A percentile compares a stretch with the other conserved stretches of the same genome.
These are phyloP conservation scores for Fusarium sp. DNA, from an alignment of 2,329 filamentous ascomycete genomes.

Conservation along the genomic window DNA sequence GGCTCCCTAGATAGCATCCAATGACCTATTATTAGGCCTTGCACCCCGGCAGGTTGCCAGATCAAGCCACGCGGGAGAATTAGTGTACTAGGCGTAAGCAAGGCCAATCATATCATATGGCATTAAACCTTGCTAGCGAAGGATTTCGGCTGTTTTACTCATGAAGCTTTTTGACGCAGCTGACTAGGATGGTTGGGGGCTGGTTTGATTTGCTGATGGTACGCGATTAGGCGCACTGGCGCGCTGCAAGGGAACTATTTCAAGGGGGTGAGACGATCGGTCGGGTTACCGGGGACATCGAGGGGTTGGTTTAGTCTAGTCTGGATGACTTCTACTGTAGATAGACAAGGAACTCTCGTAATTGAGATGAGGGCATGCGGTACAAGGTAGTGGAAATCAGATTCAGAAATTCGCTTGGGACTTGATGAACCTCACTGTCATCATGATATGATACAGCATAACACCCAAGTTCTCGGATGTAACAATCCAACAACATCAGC, in stretches of 20 bases:
- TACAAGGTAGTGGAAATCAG: not conserved
- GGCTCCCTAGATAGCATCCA: slow-evolving; percentile 13
- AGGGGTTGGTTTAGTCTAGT: slow-evolving; percentile 11
- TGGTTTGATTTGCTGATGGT: slow-evolving; percentile 43
- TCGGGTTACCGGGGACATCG: slow-evolving; percentile 13
- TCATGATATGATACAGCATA: not conserved
- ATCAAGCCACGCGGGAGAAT: slow-evolving; percentile 32
- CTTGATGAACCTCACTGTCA: not conserved
- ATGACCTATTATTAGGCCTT: slow-evolving; percentile 41
- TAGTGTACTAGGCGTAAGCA: slow-evolving; percentile 15
- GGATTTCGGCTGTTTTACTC: slow-evolving; percentile 28
- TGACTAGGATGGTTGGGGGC: slow-evolving; percentile 31
- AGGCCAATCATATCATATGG: slow-evolving; percentile 26
- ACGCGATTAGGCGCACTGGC: slow-evolving; percentile 47
- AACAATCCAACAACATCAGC: slow-evolving; percentile 20
- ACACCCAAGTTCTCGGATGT: slow-evolving; percentile 18
- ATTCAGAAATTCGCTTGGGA: not conserved
- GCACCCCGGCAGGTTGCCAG: slow-evolving; percentile 23
- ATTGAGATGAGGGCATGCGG: not conserved
- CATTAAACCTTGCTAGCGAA: not conserved
- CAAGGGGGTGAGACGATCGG: slow-evolving; percentile 33
- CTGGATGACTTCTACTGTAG: not conserved
- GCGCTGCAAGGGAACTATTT: slow-evolving; percentile 35
- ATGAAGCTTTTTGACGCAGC: slow-evolving; percentile 20
- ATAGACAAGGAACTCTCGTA: not conserved